Conservation (phyloP, 352 stramenopile genomes). For the Pythium grandisporangium region DNA sequence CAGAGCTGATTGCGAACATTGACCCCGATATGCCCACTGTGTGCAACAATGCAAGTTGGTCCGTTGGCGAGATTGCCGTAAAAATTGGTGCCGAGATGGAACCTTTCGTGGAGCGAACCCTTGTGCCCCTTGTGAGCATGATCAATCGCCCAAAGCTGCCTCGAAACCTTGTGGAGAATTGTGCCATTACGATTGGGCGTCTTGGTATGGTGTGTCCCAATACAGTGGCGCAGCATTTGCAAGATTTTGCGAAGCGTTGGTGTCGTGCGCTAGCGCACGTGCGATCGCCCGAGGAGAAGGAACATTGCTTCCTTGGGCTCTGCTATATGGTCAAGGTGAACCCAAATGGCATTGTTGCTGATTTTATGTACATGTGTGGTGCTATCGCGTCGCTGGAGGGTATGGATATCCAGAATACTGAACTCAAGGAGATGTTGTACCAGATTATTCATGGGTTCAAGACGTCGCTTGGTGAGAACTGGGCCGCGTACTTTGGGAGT, state of each 20-base stretch:
- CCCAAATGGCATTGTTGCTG: slow-evolving; percentile 76
- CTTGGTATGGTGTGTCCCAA: slow-evolving; percentile 83
- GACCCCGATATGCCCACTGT: slow-evolving; percentile 81
- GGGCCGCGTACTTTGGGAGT: slow-evolving; percentile 75
- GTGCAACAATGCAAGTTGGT: slow-evolving; percentile 91
- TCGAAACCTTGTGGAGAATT: slow-evolving; percentile 86
- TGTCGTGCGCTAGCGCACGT: slow-evolving; percentile 82
- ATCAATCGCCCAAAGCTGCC: slow-evolving; percentile 84
- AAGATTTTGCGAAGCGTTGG: slow-evolving; percentile 85
- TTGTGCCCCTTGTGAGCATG: slow-evolving; percentile 72
- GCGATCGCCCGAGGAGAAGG: slow-evolving; percentile 78
- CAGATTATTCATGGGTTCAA: slow-evolving; percentile 88
- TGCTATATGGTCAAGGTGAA: slow-evolving; percentile 90
- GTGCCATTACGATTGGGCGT: slow-evolving; percentile 84
- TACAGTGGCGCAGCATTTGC: slow-evolving; percentile 66
- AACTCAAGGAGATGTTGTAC: slow-evolving; percentile 82
- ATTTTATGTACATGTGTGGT: slow-evolving; percentile 89
- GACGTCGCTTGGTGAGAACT: slow-evolving; percentile 80
- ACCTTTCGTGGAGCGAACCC: slow-evolving; percentile 65
- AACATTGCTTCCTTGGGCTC: slow-evolving; percentile 84
- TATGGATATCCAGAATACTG: slow-evolving; percentile 60
- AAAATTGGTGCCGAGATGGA: slow-evolving; percentile 80
- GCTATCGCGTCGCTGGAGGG: slow-evolving; percentile 82
- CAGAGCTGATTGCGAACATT: slow-evolving; percentile 85
- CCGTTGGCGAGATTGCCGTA: slow-evolving; percentile 84